A percentile compares a stretch with the other conserved stretches of the same genome.
Conservation (phyloP, 805 yeast species). For the Ogataea pini region DNA sequence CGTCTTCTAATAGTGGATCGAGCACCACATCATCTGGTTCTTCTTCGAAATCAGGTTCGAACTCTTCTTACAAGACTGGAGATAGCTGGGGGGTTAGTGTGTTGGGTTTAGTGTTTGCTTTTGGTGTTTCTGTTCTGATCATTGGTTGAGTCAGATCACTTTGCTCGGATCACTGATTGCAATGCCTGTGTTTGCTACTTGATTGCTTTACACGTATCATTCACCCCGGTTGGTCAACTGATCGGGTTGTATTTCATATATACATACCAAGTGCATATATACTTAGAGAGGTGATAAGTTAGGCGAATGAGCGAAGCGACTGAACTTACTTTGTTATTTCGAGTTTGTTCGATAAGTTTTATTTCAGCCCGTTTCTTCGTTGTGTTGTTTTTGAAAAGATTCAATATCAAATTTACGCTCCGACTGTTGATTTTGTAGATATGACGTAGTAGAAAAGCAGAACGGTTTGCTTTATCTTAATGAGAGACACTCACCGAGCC, state of each 20-base stretch:
- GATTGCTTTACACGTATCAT: background rate
- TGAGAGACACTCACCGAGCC: no score
- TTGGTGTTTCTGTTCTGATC: slow-evolving; percentile 2
- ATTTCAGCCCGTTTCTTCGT: no score
- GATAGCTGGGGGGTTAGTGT: background rate
- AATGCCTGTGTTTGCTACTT: background rate
- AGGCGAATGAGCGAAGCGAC: background rate
- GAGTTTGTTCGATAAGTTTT: no score
- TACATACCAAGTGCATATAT: background rate
- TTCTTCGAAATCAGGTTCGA: slow-evolving; percentile 5
- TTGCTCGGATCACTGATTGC: no score
- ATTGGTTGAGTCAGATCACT: background rate
- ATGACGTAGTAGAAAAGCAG: no score
- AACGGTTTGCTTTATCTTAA: no score
- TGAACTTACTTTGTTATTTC: no score
- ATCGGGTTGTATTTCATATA: background rate
- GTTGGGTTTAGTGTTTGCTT: slow-evolving; percentile 4
- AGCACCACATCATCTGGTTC: slow-evolving; percentile 7
- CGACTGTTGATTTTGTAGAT: no score
- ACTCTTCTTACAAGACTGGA: background rate
- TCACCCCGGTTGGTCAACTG: background rate
- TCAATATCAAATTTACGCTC: no score
- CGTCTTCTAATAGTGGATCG: slow-evolving; percentile 3
- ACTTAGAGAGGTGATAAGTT: background rate
- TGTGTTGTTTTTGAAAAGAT: no score